Base-by-base conservation (phyloP, 192 early-diverging fungal species). In the Jimgerdemannia flammicorona region DNA sequence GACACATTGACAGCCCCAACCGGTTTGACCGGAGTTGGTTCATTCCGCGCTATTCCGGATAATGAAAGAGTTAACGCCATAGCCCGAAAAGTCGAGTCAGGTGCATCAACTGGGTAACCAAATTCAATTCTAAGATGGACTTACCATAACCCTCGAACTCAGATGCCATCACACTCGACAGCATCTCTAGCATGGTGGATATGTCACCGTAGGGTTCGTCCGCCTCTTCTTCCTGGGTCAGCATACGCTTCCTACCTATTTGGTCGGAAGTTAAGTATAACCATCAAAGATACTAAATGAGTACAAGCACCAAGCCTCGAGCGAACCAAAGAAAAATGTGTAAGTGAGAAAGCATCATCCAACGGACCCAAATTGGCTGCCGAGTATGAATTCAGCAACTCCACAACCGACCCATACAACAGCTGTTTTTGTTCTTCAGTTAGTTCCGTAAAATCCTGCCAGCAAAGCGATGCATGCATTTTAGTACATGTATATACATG, bases 191-290 rank as follows among this genome's bases (percentile, higher is more conserved):
- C 4, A 92, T 82, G 73, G 81, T 79, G 9, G 87, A 86, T 11
- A 93, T 81, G 78, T 93, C 91, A 29, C 85, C 85, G 74, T 89
- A 88, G 3, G 89, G 84, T 70, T 89, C 87, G 42, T 93, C 91
- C n/a, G 89, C 90, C 20, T 87, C 87, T 40, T 84, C 84, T 63
- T 86, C 83, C 70, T 84, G 76, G 0, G 72, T 43, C 19, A 74
- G 65, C 4, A 84, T 70, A 11, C 87, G 80, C 43, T 81, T 84
- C 19, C 81, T 77, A 3, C 89, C 87, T 67, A 67, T 59, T 59
- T 10, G 8, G 14, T 6, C 49, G 49, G 14, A 29, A 74, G 6
- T 54, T 43, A 19, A 40, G 8, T 59, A 72, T 18, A 0, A 76
- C 40, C 9, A 78, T 44, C 19, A 73, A 17, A 19, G 42, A 17